Conservation (phyloP, 1,284 basidiomycete genomes). For the Ganoderma leucocontextum region DNA sequence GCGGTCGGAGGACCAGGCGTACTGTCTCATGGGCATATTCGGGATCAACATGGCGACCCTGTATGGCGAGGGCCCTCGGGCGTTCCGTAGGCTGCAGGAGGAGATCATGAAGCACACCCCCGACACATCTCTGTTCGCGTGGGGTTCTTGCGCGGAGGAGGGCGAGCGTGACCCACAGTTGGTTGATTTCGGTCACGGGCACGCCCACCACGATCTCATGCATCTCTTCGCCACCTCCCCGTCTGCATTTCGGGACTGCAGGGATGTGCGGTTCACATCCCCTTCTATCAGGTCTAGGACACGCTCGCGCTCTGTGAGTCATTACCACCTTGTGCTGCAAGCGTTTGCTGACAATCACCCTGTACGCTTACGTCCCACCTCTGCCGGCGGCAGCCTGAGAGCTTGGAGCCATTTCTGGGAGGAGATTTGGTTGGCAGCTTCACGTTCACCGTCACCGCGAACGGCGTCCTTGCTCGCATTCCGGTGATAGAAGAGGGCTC, state of each 20-base stretch:
- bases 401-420: neutral
- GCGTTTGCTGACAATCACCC: neutral
- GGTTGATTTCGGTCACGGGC: neutral
- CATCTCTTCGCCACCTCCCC: neutral
- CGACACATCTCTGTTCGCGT: slow-evolving; percentile 17
- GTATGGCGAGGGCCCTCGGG: slow-evolving; percentile 15
- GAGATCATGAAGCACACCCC: slow-evolving; percentile 14
- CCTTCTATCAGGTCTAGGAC: neutral
- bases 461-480: neutral
- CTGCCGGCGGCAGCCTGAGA: neutral
- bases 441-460: neutral
- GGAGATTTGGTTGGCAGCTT: neutral
- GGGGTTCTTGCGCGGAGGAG: neutral
- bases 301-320: neutral
- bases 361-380: neutral
- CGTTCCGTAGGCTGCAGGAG: slow-evolving; percentile 14
- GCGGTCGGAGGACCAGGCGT: slow-evolving; percentile 17
- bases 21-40: slow-evolving; percentile 20
- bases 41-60: slow-evolving; percentile 15
- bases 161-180: neutral
- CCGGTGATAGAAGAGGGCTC: neutral
- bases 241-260: neutral
- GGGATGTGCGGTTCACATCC: neutral
- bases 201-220: neutral
- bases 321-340: neutral